Conservation (phyloP, 768 basidiomycete genomes). For the Trametes cinnabarina region DNA sequence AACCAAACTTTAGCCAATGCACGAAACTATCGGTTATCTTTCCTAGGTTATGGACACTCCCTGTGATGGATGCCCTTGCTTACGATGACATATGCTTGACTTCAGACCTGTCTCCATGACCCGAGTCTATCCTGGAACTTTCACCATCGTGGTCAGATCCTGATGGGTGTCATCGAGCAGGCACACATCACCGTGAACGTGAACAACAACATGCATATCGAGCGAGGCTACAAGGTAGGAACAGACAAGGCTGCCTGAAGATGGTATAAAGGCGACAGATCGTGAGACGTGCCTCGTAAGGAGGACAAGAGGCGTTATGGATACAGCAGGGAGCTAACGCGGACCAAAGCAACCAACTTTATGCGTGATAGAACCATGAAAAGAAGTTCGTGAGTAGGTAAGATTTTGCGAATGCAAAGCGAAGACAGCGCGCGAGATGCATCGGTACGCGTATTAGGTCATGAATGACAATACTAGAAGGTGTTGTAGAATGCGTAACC, state of each 20-base stretch:
- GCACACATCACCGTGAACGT: too few species aligned
- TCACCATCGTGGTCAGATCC: too few species aligned
- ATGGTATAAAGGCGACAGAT: constrained; percentile 17
- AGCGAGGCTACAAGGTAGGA: constrained; percentile 10
- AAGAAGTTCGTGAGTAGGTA: not conserved
- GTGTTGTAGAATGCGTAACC: constrained; percentile 9
- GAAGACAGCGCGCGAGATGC: not conserved
- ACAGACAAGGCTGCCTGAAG: constrained; percentile 2
- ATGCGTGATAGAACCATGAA: not conserved
- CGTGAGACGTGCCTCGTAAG: not conserved
- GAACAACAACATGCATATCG: constrained; percentile 13
- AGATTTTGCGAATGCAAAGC: constrained; percentile 5
- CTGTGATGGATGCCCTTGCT: too few species aligned
- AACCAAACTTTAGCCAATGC: constrained; percentile 21
- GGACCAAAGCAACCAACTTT: not conserved
- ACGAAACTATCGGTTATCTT: too few species aligned
- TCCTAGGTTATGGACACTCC: too few species aligned
- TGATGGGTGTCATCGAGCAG: too few species aligned
- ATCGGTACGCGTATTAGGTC: not conserved
- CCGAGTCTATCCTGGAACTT: too few species aligned
- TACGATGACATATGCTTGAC: too few species aligned
- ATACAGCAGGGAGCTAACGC: constrained; percentile 14
- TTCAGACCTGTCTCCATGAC: too few species aligned
- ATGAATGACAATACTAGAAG: constrained; percentile 1
- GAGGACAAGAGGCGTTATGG: constrained; percentile 8